Conservation (phyloP, 2,329 filamentous ascomycete species). For the Botrytis fabae region DNA sequence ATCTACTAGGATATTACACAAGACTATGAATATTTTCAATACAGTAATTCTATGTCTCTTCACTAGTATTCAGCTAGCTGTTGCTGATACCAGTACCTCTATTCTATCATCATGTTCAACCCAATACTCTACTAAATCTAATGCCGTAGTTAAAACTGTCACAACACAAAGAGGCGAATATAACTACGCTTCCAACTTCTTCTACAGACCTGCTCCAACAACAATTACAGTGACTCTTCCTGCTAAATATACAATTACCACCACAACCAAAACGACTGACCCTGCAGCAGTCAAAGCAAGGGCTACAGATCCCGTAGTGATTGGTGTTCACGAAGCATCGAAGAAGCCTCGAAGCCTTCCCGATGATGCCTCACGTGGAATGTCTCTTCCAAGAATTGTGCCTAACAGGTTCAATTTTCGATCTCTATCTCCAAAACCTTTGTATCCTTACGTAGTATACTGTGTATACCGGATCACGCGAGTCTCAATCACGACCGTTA, state of each 20-base stretch:
- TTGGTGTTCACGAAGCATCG: neutral
- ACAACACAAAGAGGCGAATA: neutral
- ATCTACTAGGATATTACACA: neutral
- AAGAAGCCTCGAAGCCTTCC: neutral
- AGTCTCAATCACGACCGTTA: neutral
- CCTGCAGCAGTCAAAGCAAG: fast-evolving
- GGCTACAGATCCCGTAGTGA: neutral
- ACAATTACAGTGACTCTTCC: neutral
- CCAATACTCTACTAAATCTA: neutral
- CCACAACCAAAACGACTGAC: neutral
- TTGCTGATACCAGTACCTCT: neutral
- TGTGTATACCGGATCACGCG: neutral
- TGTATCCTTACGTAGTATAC: neutral
- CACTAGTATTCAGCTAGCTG: neutral
- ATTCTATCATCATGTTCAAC: neutral
- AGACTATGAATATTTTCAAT: neutral
- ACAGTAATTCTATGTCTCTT: neutral
- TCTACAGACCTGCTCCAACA: neutral
- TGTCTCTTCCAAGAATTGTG: neutral
- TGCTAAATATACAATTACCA: neutral
- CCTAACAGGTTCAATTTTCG: neutral
- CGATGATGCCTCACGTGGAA: neutral
- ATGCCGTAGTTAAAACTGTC: neutral
- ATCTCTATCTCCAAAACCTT: neutral
- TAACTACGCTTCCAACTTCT: neutral